Evolutionary conservation across 148 eudicot genomes (phyloP), one percentile per base, ranked within the genome.

Genomic region (Rhododendron kiyosumense): DNA sequence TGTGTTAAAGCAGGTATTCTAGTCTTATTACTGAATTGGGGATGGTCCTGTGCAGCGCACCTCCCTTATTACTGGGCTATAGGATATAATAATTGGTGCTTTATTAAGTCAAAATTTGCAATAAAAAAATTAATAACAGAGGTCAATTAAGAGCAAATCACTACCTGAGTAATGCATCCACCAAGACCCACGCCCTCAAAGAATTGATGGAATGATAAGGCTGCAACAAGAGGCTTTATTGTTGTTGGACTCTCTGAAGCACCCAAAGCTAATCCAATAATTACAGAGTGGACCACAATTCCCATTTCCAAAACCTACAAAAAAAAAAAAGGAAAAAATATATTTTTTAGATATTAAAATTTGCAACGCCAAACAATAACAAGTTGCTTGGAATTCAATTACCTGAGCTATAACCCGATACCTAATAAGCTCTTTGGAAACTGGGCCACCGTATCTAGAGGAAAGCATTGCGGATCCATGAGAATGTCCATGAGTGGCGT

Each of bases 251-350:
- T 78, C 46, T 78, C 34, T 1, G 81, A 78, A 43, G 54, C 81
- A 4, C 81, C 81, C 81, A 78, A 78, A 41, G 81, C 46, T 38
- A 78, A 17, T 78, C 81, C 81, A 78, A 78, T 78, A 78, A 78
- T 78, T 11, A 78, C 81, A n/a, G 81, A 78, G 17, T 78, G 81
- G 7, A 78, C 81, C 81, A 78, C 81, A 24, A 78, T 78, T 45
- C 81, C 81, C 18, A 78, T 1, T 45, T 78, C 81, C 54, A 78
- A 78, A 43, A 78, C 81, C 81, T 78, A n/a, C 41, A 11, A 69
- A 75, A 7, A 30, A 14, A 67, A 9, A 63, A 24, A 0, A n/a
- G 0, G 15, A 3, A 4, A 4, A 15, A 1, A 17, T 52, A 3
- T 14, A n/a, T n/a, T n/a, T n/a, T n/a, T n/a, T 52, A 2, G 14